phyloP scores from a whole-genome alignment of 2,329 filamentous ascomycete species.

The Colletotrichum sp. region DNA sequence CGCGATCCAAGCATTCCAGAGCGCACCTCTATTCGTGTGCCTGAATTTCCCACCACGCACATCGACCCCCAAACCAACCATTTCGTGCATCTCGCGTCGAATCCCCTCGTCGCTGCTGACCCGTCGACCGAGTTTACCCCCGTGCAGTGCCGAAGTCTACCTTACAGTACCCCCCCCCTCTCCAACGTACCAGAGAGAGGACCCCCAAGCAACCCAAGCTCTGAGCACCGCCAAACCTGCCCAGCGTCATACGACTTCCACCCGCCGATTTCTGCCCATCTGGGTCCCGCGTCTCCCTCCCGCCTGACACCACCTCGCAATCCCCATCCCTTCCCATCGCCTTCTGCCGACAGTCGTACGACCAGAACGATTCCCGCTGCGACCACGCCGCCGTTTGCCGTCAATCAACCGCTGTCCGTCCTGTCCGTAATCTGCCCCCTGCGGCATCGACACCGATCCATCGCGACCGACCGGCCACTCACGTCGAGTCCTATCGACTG shows the following conservation, averaged over 20 bases:
- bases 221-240: neutral
- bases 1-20: neutral
- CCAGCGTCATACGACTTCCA: constrained; percentile 20
- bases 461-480: constrained; percentile 10
- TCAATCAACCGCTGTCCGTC: neutral
- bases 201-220: neutral
- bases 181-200: neutral
- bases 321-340: constrained; percentile 10
- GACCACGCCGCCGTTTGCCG: constrained; percentile 10
- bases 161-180: neutral
- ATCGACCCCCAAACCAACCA: neutral
- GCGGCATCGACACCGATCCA: neutral
- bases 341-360: constrained; percentile 17
- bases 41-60: neutral
- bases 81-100: constrained; percentile 6
- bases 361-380: neutral
- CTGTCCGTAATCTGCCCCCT: neutral
- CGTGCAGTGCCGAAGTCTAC: neutral
- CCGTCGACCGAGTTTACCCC: neutral
- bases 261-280: neutral
- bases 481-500: neutral
- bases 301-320: constrained; percentile 8
- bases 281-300: constrained; percentile 9
- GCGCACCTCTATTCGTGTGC: neutral
- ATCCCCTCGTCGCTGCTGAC: neutral